These are phyloP conservation scores for Tetracladium maxilliforme DNA, from an alignment of 2,329 filamentous ascomycete species.

Conservation along the genomic window DNA sequence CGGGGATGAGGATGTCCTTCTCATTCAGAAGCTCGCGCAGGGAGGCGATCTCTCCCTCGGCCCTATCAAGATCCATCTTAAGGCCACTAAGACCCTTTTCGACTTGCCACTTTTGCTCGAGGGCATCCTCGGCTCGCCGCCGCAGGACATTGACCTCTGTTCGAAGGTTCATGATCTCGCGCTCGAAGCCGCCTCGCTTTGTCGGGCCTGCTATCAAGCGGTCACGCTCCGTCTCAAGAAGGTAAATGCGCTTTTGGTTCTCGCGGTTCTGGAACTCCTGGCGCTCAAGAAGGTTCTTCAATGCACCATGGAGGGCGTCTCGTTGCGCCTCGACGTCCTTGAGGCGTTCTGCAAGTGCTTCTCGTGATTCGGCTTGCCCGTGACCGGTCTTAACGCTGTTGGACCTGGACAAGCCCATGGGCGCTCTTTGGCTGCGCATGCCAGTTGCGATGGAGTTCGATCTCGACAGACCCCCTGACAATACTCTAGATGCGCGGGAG, in stretches of 20 bases:
- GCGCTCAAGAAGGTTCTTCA: conserved; percentile 73
- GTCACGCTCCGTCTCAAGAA: conserved; percentile 66
- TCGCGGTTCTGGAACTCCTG: conserved; percentile 76
- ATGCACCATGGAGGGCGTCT: conserved; percentile 76
- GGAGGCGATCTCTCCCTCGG: conserved; percentile 83
- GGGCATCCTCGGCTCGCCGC: conserved; percentile 77
- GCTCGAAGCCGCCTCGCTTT: conserved; percentile 66
- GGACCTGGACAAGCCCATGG: conserved; percentile 36
- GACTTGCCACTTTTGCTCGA: conserved; percentile 92
- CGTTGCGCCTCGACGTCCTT: conserved; percentile 91
- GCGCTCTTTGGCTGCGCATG: conserved; percentile 20
- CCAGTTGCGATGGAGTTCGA: conserved; percentile 54
- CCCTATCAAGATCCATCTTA: conserved; percentile 93
- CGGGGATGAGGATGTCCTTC: conserved; percentile 65
- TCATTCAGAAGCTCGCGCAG: conserved; percentile 66
- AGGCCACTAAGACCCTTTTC: conserved; percentile 79
- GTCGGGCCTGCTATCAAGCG: conserved; percentile 55
- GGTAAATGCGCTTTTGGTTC: conserved; percentile 64
- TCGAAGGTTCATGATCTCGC: conserved; percentile 65
- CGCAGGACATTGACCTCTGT: conserved; percentile 76
- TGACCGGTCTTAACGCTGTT: conserved; percentile 19
- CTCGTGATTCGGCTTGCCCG: conserved; percentile 45
- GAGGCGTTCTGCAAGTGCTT: conserved; percentile 61
- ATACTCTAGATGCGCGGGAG: conserved; percentile 11
- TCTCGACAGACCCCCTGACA: conserved; percentile 35